Conservation (phyloP, 352 stramenopile species). For the Pythium brassicae region DNA sequence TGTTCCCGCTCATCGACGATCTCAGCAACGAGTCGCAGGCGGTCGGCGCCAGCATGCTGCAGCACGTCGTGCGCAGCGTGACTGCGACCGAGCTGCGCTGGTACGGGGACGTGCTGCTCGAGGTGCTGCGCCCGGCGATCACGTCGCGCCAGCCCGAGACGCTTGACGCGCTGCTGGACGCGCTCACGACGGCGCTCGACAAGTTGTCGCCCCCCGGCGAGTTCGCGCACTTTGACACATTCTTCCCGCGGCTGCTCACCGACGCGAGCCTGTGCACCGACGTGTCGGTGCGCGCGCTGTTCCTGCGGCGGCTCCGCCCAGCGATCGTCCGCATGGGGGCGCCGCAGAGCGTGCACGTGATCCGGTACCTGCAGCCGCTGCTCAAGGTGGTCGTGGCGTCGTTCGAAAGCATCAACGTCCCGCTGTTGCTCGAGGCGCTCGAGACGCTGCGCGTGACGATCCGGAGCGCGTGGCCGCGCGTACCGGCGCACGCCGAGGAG, state of each 20-base stretch:
- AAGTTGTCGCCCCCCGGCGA: constrained; percentile 56
- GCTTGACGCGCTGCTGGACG: constrained; percentile 54
- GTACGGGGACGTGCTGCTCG: constrained; percentile 73
- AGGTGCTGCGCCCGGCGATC: constrained; percentile 64
- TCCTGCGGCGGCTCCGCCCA: constrained; percentile 44
- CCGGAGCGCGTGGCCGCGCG: constrained; percentile 58
- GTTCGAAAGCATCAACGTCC: constrained; percentile 58
- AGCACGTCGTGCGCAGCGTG: constrained; percentile 55
- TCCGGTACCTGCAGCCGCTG: constrained; percentile 75
- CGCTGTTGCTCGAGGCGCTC: constrained; percentile 49
- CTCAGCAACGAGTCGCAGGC: constrained; percentile 55
- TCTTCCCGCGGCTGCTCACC: constrained; percentile 56
- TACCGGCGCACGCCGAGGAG: constrained; percentile 56
- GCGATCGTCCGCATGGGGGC: constrained; percentile 49
- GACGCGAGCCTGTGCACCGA: constrained; percentile 65
- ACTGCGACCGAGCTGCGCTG: constrained; percentile 75
- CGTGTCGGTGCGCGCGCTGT: constrained; percentile 45
- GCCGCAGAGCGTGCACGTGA: constrained; percentile 61
- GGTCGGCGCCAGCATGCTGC: constrained; percentile 54
- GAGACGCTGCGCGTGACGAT: constrained; percentile 52
- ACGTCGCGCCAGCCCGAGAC: constrained; percentile 51
- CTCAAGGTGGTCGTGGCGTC: constrained; percentile 68
- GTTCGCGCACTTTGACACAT: constrained; percentile 61
- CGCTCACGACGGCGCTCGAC: constrained; percentile 49
- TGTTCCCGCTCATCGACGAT: constrained; percentile 79